phyloP scores from a whole-genome alignment of 257 asterid genomes.

The Solanum gandarillasii region DNA sequence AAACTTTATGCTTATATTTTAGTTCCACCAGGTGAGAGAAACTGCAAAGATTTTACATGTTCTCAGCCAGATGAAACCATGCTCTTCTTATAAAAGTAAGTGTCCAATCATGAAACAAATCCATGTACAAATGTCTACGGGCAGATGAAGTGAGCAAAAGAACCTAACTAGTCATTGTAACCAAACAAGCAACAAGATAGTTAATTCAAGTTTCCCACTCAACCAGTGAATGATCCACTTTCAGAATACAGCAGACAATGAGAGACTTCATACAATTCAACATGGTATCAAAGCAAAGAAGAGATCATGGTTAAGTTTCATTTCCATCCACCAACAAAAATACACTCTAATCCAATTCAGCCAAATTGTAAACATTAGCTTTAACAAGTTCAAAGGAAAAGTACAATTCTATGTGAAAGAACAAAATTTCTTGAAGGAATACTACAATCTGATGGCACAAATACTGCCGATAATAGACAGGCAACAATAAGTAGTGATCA shows the following conservation, averaged over 20 bases:
- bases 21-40: slow-evolving; percentile 72
- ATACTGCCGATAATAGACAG: not conserved
- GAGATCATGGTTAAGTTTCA: not conserved
- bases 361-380: not conserved
- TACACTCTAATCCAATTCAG: not conserved
- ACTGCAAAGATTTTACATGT: slow-evolving; percentile 77
- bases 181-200: not conserved
- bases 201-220: not conserved
- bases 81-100: not conserved
- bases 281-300: not conserved
- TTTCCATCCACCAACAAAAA: not conserved
- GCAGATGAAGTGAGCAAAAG: not conserved
- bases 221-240: not conserved
- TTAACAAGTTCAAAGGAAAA: not conserved
- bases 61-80: slow-evolving; percentile 46
- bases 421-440: not conserved
- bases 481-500: slow-evolving; percentile 10
- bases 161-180: not conserved
- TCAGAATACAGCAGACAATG: not conserved
- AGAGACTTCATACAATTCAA: not conserved
- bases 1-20: slow-evolving; percentile 26
- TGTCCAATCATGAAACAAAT: not conserved
- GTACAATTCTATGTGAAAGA: not conserved
- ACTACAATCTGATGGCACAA: not conserved
- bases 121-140: not conserved